phyloP scores from a whole-genome alignment of 495 filamentous ascomycete species.

The Penicillium soppii region DNA sequence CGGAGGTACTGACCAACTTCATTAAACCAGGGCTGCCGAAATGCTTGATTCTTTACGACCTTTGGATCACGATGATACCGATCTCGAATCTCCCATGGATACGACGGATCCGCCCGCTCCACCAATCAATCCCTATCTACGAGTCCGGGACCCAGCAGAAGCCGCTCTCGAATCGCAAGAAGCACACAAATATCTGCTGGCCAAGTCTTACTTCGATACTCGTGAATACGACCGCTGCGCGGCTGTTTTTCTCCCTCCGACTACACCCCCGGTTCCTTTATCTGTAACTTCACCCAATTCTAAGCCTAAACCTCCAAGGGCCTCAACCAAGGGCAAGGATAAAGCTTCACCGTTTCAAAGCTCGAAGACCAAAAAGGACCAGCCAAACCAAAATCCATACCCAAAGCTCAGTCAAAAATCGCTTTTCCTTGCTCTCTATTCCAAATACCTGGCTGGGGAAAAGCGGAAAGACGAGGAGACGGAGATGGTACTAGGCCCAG shows the following conservation, averaged over 20 bases:
- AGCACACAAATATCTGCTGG: slow-evolving; percentile 78
- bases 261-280: slow-evolving; percentile 61
- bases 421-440: slow-evolving; percentile 89
- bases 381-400: slow-evolving; percentile 36
- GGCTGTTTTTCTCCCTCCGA: slow-evolving; percentile 79
- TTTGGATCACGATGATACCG: slow-evolving; percentile 49
- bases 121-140: slow-evolving; percentile 47
- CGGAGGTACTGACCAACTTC: slow-evolving; percentile 2
- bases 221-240: slow-evolving; percentile 94
- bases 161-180: slow-evolving; percentile 77
- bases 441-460: slow-evolving; percentile 89
- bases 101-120: slow-evolving; percentile 32
- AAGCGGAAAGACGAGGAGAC: slow-evolving; percentile 95
- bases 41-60: slow-evolving; percentile 77
- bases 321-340: slow-evolving; percentile 55
- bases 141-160: slow-evolving; percentile 60
- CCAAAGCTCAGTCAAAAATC: slow-evolving; percentile 78
- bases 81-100: slow-evolving; percentile 60
- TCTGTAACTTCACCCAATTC: slow-evolving; percentile 45
- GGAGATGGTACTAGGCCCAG: slow-evolving; percentile 95
- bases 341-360: slow-evolving; percentile 39
- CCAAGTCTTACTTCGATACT: slow-evolving; percentile 94
- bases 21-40: slow-evolving; percentile 79
- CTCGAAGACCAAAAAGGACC: slow-evolving; percentile 29
- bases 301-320: slow-evolving; percentile 36